These are phyloP conservation scores for Pleurotus citrinopileatus DNA, from an alignment of 768 basidiomycete genomes.

Conservation along the genomic window DNA sequence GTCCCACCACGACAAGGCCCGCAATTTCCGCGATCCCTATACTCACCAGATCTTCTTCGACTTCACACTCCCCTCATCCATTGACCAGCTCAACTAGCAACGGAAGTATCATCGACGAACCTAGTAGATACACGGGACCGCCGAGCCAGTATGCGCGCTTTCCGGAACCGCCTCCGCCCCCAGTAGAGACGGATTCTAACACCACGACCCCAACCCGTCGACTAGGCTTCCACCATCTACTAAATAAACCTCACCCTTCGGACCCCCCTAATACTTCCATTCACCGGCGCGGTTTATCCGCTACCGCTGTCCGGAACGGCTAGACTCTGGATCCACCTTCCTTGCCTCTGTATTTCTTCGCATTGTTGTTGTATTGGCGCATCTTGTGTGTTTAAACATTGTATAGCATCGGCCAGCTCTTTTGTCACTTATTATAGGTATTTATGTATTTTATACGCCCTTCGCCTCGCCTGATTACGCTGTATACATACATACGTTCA, in stretches of 20 bases:
- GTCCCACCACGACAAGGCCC: conserved; percentile 47
- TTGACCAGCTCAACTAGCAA: conserved; percentile 27
- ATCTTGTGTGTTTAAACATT: conserved; percentile 3
- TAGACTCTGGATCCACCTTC: conserved; percentile 16
- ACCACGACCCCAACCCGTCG: conserved; percentile 60
- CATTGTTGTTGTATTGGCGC: conserved; percentile 11
- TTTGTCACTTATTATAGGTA: conserved; percentile 4
- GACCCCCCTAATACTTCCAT: conserved; percentile 29
- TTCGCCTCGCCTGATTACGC: neutral
- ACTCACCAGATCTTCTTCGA: conserved; percentile 55
- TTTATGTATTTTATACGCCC: conserved; percentile 11
- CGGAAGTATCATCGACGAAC: conserved; percentile 39
- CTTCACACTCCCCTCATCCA: conserved; percentile 46
- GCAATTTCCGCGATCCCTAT: conserved; percentile 38
- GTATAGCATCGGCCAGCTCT: conserved; percentile 1
- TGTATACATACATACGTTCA: neutral
- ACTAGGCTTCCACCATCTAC: conserved; percentile 66
- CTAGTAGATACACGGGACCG: conserved; percentile 58
- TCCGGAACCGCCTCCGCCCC: conserved; percentile 57
- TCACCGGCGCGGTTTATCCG: conserved; percentile 54
- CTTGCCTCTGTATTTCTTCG: conserved; percentile 5
- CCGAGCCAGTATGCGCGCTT: conserved; percentile 69
- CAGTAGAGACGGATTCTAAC: conserved; percentile 37
- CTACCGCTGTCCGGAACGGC: conserved; percentile 46
- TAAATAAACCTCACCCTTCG: conserved; percentile 46